Evolutionary conservation across 257 asterid genomes (phyloP), one percentile per base, ranked within the genome.

Genomic region (Lantana camara): DNA sequence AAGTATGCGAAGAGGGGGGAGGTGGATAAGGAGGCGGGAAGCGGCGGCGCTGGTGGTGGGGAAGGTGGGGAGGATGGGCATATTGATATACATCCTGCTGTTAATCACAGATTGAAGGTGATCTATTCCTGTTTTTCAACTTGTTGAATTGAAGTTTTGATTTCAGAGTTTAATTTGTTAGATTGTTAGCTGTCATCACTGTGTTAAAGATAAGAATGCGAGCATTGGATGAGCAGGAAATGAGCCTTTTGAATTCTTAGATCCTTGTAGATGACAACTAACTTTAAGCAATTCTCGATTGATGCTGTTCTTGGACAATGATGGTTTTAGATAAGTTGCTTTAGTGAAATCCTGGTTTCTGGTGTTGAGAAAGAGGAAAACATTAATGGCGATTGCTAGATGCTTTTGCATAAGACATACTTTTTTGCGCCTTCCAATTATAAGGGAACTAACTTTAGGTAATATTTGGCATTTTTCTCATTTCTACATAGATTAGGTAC

Each of bases 81-180:
- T n/a, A 82, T 82, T 52, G 86, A 75, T 63, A 71, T 82, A 64
- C 85, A 85, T 75, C 92, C 92, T 14, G 86, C 86, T 57, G 92
- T 85, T 19, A 85, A 85, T 78, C 92, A 85, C 30, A 75, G 83
- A 67, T 67, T 82, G 61, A 85, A 82, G 92, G 92, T 82, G 15
- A 21, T 27, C 3, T 23, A 1, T 4, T n/a, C 1, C 4, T 0
- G 23, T 5, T 2, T 48, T 48, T 21, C n/a, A n/a, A 2, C 32
- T 49, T 49, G 30, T 46, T 57, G 41, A 23, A 8, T 63, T 48
- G 3, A 37, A 63, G 40, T 19, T 63, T 34, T n/a, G 7, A 30
- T 63, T 22, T 34, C 37, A 40, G 40, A 21, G n/a, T 35, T 50
- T 15, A 50, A n/a, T 34, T 9, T 14, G 17, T 51, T 37, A 21